Conservation (phyloP, 1,284 basidiomycete species). For the Malassezia furfur region DNA sequence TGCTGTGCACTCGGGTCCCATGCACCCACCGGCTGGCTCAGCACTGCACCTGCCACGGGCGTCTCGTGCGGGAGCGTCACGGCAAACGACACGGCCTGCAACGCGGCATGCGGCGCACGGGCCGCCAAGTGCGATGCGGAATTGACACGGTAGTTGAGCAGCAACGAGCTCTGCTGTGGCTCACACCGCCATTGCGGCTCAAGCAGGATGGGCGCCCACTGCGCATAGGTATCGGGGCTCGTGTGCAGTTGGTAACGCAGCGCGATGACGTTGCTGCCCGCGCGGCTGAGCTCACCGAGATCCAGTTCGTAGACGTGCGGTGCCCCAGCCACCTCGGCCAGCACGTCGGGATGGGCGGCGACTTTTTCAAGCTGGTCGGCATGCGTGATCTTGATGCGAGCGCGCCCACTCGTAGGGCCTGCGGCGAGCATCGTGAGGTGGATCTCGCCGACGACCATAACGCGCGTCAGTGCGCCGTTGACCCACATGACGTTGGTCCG, state of each 20-base stretch:
- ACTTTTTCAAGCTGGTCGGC: conserved; percentile 53
- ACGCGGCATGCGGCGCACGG: background rate
- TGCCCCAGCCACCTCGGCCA: conserved; percentile 40
- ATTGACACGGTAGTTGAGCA: conserved; percentile 51
- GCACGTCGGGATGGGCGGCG: conserved; percentile 53
- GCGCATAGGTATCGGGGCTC: conserved; percentile 11
- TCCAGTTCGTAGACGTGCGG: conserved; percentile 53
- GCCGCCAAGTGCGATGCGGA: conserved; percentile 14
- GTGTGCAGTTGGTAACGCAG: conserved; percentile 54
- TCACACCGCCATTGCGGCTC: conserved; percentile 53
- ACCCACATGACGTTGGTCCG: conserved; percentile 52
- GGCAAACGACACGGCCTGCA: conserved; percentile 8
- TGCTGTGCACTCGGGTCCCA: conserved; percentile 11
- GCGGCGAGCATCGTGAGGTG: conserved; percentile 32
- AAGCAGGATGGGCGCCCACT: conserved; percentile 49
- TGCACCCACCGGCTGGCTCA: conserved; percentile 8
- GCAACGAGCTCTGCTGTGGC: conserved; percentile 52
- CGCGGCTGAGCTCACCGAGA: conserved; percentile 41
- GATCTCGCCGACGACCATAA: conserved; percentile 54
- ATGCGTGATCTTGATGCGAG: conserved; percentile 49
- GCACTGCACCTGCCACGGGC: conserved; percentile 9
- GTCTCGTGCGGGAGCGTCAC: conserved; percentile 5
- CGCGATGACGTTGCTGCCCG: conserved; percentile 31
- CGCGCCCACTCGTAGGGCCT: conserved; percentile 20
- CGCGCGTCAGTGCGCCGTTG: conserved; percentile 47